A percentile compares a stretch with the other conserved stretches of the same genome.
Evolutionary conservation across 2,329 filamentous ascomycete species (phyloP).

Genomic region (Microsporum ferrugineum): DNA sequence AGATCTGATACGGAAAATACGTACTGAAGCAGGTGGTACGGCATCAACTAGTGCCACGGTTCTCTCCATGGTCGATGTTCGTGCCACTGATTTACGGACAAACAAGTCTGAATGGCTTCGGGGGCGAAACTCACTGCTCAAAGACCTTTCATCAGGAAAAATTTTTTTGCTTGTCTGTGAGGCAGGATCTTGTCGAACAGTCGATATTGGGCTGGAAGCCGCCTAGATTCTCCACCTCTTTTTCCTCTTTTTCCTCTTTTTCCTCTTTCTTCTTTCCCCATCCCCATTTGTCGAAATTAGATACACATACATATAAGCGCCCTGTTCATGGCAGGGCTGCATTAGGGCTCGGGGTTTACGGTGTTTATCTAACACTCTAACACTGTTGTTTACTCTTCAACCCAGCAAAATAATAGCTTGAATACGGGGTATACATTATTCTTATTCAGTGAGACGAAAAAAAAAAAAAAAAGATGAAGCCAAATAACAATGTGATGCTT

Average conservation of each 20-base stretch:
- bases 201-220: conserved; percentile 23
- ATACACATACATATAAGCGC: not conserved
- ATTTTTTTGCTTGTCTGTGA: conserved; percentile 33
- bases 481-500: not conserved
- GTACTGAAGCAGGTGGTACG: conserved; percentile 24
- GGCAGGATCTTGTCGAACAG: conserved; percentile 24
- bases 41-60: conserved; percentile 25
- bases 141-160: conserved; percentile 28
- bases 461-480: not conserved
- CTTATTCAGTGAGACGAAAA: not conserved
- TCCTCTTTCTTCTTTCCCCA: not conserved
- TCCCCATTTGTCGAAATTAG: not conserved
- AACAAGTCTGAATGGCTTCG: conserved; percentile 31
- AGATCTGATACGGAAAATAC: conserved; percentile 22
- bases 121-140: conserved; percentile 27
- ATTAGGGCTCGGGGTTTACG: not conserved
- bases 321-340: not conserved
- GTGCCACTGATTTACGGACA: conserved; percentile 21
- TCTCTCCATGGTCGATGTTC: conserved; percentile 26
- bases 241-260: not conserved
- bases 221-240: not conserved
- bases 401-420: not conserved
- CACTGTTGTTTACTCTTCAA: not conserved
- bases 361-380: not conserved
- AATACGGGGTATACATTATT: too few relatives aligned